A percentile compares a stretch with the other conserved stretches of the same genome.
phyloP scores from a whole-genome alignment of 495 filamentous ascomycete species.

The Penicillium goetzii region DNA sequence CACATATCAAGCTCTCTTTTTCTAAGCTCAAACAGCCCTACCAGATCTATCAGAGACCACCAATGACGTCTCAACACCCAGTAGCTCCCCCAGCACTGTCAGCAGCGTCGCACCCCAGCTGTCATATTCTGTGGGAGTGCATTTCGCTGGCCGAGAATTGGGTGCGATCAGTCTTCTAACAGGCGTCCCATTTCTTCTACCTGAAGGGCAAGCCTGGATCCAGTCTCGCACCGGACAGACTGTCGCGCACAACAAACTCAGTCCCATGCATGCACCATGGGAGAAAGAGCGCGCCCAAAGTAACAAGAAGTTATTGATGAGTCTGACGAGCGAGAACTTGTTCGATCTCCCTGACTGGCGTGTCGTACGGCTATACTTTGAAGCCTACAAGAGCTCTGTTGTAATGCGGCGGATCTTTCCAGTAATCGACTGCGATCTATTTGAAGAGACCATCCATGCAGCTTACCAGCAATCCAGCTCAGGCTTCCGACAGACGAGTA shows the following conservation, averaged over 20 bases:
- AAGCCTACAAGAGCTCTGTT: slow-evolving; percentile 28
- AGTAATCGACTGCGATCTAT: slow-evolving; percentile 43
- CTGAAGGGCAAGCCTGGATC: slow-evolving; percentile 52
- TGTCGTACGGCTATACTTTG: slow-evolving; percentile 27
- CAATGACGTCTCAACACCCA: slow-evolving; percentile 18
- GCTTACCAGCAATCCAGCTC: slow-evolving; percentile 40
- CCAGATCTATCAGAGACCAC: slow-evolving; percentile 15
- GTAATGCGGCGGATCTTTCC: slow-evolving; percentile 51
- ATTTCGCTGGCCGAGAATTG: slow-evolving; percentile 53
- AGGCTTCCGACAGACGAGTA: slow-evolving; percentile 25
- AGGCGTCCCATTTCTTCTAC: slow-evolving; percentile 50
- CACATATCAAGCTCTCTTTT: neutral
- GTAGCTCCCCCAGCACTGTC: slow-evolving; percentile 27
- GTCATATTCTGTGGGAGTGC: slow-evolving; percentile 45
- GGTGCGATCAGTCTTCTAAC: slow-evolving; percentile 51
- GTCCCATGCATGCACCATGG: slow-evolving; percentile 38
- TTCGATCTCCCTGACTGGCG: slow-evolving; percentile 38
- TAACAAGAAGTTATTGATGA: slow-evolving; percentile 30
- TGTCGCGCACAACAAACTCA: slow-evolving; percentile 42
- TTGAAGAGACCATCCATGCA: slow-evolving; percentile 42
- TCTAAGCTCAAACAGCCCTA: slow-evolving; percentile 13
- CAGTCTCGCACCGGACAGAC: slow-evolving; percentile 49
- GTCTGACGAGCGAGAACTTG: slow-evolving; percentile 23
- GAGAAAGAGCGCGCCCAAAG: slow-evolving; percentile 39
- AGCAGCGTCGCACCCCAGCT: slow-evolving; percentile 23